Conservation (phyloP, 2,329 filamentous ascomycete species). For the Colletotrichum eremochloae region DNA sequence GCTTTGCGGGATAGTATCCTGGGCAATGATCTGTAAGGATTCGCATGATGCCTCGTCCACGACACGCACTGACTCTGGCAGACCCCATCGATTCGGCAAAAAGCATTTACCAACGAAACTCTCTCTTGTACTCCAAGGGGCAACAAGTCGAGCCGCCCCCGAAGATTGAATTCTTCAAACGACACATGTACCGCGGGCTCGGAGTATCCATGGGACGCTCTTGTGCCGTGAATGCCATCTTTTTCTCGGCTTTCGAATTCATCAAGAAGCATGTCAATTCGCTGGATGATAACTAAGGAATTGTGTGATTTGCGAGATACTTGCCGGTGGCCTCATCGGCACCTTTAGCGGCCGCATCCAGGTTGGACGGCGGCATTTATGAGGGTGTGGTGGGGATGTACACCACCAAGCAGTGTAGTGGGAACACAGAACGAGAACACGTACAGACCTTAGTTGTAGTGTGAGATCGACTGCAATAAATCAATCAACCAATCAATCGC, state of each 20-base stretch:
- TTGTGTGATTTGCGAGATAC: constrained; percentile 24
- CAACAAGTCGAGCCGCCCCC: constrained; percentile 74
- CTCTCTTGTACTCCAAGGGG: constrained; percentile 77
- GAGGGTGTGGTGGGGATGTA: constrained; percentile 20
- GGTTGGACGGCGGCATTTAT: constrained; percentile 9
- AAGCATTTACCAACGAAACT: constrained; percentile 87
- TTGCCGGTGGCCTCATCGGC: neutral
- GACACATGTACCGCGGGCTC: constrained; percentile 84
- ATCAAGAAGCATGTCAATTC: constrained; percentile 77
- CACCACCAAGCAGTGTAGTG: neutral
- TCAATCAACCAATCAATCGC: neutral
- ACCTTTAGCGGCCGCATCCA: constrained; percentile 18
- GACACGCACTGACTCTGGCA: constrained; percentile 46
- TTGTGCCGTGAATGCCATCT: constrained; percentile 87
- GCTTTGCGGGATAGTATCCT: constrained; percentile 85
- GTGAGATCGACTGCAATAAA: constrained; percentile 19
- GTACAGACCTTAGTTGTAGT: constrained; percentile 19
- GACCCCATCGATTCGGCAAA: constrained; percentile 85
- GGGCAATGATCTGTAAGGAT: constrained; percentile 79
- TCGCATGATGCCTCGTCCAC: neutral
- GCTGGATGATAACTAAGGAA: constrained; percentile 59
- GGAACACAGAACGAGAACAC: constrained; percentile 20
- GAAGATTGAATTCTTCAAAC: constrained; percentile 82
- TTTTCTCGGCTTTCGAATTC: constrained; percentile 90
- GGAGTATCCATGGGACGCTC: constrained; percentile 87